A percentile compares a stretch with the other conserved stretches of the same genome.
Conservation (phyloP, 1,284 basidiomycete genomes). For the Coniferiporia weirii region DNA sequence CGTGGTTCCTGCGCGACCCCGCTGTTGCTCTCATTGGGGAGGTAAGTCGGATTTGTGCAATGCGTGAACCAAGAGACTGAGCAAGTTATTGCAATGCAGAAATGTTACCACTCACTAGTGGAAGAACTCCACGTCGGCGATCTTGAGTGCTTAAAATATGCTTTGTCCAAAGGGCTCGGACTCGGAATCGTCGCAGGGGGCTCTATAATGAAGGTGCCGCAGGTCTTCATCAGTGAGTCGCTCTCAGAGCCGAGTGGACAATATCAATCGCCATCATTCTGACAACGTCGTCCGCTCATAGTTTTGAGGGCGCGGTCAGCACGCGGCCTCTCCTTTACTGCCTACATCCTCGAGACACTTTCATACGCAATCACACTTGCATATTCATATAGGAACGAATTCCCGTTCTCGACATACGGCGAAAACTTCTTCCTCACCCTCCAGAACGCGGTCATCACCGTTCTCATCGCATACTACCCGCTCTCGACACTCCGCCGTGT, state of each 20-base stretch:
- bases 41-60: slow-evolving; percentile 37
- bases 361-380: slow-evolving; percentile 82
- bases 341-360: slow-evolving; percentile 81
- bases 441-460: slow-evolving; percentile 79
- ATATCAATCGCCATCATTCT: slow-evolving; percentile 10
- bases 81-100: slow-evolving; percentile 35
- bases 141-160: slow-evolving; percentile 83
- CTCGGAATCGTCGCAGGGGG: slow-evolving; percentile 92
- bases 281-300: slow-evolving; percentile 23
- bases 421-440: slow-evolving; percentile 87
- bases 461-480: slow-evolving; percentile 69
- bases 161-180: slow-evolving; percentile 89
- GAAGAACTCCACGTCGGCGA: slow-evolving; percentile 87
- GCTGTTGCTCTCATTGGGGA: slow-evolving; percentile 80
- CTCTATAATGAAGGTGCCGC: slow-evolving; percentile 94
- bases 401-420: slow-evolving; percentile 95
- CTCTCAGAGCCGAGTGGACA: not conserved
- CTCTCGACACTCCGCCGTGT: slow-evolving; percentile 28
- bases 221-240: slow-evolving; percentile 65
- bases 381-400: slow-evolving; percentile 80
- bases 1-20: slow-evolving; percentile 77
- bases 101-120: slow-evolving; percentile 89
- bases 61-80: not conserved
- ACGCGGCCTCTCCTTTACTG: slow-evolving; percentile 74
- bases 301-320: slow-evolving; percentile 67